Evolutionary conservation across 2,329 filamentous ascomycete genomes (phyloP).

Genomic region (Dactylellina drechsleri): DNA sequence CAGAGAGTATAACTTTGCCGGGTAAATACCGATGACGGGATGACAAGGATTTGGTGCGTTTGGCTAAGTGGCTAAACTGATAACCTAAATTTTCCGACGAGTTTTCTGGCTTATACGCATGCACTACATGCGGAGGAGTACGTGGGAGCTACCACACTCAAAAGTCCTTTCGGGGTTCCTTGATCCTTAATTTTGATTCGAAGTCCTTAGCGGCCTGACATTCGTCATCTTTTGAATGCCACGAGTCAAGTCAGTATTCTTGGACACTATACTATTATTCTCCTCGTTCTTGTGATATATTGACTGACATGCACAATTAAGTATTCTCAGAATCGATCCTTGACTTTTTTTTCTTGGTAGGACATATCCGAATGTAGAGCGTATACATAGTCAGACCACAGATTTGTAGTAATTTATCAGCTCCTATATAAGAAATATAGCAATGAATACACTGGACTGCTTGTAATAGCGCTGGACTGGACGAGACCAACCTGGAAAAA

Average conservation of each 20-base stretch:
- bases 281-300: conserved; percentile 3
- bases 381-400: no score
- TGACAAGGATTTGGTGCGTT: conserved; percentile 6
- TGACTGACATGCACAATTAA: neutral
- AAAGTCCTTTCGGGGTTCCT: neutral
- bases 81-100: conserved; percentile 1
- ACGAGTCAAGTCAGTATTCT: conserved; percentile 9
- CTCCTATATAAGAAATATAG: no score
- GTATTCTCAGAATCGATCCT: neutral
- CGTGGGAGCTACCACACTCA: neutral
- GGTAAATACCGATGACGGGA: neutral
- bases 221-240: conserved; percentile 15
- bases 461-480: no score
- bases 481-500: no score
- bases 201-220: neutral
- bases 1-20: no score
- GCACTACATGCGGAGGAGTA: no score
- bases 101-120: no score
- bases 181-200: neutral
- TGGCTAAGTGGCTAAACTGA: conserved; percentile 46
- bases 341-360: no score
- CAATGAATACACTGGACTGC: no score
- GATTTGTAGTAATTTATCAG: no score
- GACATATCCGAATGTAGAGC: no score
- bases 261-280: neutral